phyloP scores from a whole-genome alignment of 179 eudicot species.

The Pouteria campechiana region DNA sequence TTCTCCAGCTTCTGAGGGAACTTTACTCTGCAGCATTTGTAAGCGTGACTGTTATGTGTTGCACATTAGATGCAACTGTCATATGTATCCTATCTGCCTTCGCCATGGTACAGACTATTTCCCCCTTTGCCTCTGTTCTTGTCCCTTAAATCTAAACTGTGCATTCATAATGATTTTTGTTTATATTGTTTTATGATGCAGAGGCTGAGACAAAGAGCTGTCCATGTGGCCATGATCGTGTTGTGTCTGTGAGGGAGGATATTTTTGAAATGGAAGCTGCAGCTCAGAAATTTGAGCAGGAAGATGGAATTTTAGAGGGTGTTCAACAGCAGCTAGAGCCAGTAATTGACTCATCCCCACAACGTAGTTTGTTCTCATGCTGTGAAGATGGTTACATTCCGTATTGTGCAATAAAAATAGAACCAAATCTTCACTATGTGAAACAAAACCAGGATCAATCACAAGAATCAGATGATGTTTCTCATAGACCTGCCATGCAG shows the following conservation, averaged over 20 bases:
- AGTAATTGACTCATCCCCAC: slow-evolving; percentile 28
- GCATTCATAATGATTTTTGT: not conserved
- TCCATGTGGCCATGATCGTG: slow-evolving; percentile 53
- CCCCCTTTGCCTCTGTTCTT: not conserved
- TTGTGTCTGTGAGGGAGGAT: slow-evolving; percentile 56
- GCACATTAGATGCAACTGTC: slow-evolving; percentile 69
- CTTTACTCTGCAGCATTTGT: slow-evolving; percentile 86
- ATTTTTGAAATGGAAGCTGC: slow-evolving; percentile 64
- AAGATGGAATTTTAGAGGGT: slow-evolving; percentile 28
- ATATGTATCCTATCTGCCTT: slow-evolving; percentile 70
- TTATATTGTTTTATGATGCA: slow-evolving; percentile 12
- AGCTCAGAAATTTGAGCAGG: slow-evolving; percentile 76
- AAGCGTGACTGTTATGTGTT: slow-evolving; percentile 93
- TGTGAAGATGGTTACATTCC: slow-evolving; percentile 55
- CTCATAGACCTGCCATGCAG: slow-evolving; percentile 7
- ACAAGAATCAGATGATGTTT: slow-evolving; percentile 7
- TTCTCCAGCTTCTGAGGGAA: slow-evolving; percentile 43
- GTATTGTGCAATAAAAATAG: slow-evolving; percentile 44
- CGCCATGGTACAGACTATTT: slow-evolving; percentile 66
- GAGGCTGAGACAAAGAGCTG: slow-evolving; percentile 36
- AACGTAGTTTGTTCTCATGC: slow-evolving; percentile 23
- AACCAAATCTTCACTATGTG: slow-evolving; percentile 11
- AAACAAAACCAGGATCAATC: slow-evolving; percentile 11
- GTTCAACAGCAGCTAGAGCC: slow-evolving; percentile 23
- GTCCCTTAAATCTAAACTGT: too few relatives aligned